phyloP scores from a whole-genome alignment of 768 basidiomycete species.

The Lactifluus hygrophoroides region DNA sequence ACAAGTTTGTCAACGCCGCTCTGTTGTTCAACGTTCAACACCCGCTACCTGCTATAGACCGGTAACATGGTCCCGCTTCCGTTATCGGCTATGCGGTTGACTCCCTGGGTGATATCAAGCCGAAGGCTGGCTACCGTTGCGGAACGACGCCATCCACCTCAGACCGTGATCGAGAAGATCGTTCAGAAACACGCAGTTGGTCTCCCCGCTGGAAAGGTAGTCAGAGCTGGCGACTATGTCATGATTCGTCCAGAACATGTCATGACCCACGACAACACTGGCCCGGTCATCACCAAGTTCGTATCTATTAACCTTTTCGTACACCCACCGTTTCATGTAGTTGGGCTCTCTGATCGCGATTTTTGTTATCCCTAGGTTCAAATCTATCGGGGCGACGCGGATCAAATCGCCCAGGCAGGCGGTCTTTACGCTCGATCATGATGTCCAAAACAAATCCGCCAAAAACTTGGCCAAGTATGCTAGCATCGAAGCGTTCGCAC shows the following conservation, averaged over 20 bases:
- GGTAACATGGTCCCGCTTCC: conserved; percentile 4
- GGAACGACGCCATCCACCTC: conserved; percentile 39
- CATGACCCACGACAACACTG: conserved; percentile 98
- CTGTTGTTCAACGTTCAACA: background rate
- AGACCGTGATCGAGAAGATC: conserved; percentile 95
- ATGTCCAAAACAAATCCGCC: conserved; percentile 88
- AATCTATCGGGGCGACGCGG: conserved; percentile 83
- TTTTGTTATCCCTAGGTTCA: too few relatives aligned
- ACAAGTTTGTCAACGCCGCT: background rate
- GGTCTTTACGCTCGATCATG: conserved; percentile 96
- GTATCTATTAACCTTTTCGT: conserved; percentile 24
- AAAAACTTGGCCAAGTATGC: conserved; percentile 93
- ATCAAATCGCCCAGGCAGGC: conserved; percentile 76
- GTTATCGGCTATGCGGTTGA: background rate
- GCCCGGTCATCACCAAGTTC: conserved; percentile 95
- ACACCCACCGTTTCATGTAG: background rate
- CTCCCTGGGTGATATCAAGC: background rate
- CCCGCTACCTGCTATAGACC: background rate
- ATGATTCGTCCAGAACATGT: conserved; percentile 99
- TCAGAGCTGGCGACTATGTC: conserved; percentile 96
- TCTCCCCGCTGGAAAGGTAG: conserved; percentile 64
- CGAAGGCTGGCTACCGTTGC: conserved; percentile 24
- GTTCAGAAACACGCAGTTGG: conserved; percentile 97
- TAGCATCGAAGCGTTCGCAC: conserved; percentile 84
- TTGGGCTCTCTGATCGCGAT: background rate